Conservation (phyloP, 2,329 filamentous ascomycete species). For the Drechslerella coelobrocha region DNA sequence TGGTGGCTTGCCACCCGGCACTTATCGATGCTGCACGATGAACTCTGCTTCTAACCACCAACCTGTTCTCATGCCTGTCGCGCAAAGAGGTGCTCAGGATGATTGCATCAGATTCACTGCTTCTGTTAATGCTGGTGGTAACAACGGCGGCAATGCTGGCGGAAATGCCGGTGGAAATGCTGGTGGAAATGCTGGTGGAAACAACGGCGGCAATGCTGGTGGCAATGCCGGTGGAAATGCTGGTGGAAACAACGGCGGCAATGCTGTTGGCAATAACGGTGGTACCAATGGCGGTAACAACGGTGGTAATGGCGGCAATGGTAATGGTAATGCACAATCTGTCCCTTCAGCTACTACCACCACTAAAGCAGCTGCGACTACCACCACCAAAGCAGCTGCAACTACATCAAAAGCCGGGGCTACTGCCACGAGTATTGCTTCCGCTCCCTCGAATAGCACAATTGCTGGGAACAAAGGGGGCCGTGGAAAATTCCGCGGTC, state of each 20-base stretch:
- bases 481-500: slow-evolving; percentile 17
- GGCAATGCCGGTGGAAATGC: slow-evolving; percentile 10
- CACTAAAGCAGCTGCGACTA: background rate
- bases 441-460: slow-evolving; percentile 3
- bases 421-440: background rate
- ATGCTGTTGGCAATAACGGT: slow-evolving; percentile 7
- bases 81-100: slow-evolving; percentile 65
- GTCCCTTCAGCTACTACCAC: slow-evolving; percentile 6
- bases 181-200: slow-evolving; percentile 12
- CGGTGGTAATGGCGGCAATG: slow-evolving; percentile 18
- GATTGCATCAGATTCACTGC: slow-evolving; percentile 63
- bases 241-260: slow-evolving; percentile 12
- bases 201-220: slow-evolving; percentile 2
- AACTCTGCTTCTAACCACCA: slow-evolving; percentile 64
- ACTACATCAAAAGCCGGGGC: slow-evolving; percentile 1
- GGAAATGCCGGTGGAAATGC: slow-evolving; percentile 25
- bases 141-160: slow-evolving; percentile 7
- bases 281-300: slow-evolving; percentile 11
- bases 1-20: slow-evolving; percentile 62
- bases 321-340: slow-evolving; percentile 32
- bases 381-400: background rate
- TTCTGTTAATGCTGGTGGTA: slow-evolving; percentile 16
- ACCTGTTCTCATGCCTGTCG: slow-evolving; percentile 67
- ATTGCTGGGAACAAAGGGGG: slow-evolving; percentile 3
- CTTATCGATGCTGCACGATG: slow-evolving; percentile 65